A percentile compares a stretch with the other conserved stretches of the same genome.
Evolutionary conservation across 1,284 basidiomycete species (phyloP).

Genomic region (Rhodofomes roseus): DNA sequence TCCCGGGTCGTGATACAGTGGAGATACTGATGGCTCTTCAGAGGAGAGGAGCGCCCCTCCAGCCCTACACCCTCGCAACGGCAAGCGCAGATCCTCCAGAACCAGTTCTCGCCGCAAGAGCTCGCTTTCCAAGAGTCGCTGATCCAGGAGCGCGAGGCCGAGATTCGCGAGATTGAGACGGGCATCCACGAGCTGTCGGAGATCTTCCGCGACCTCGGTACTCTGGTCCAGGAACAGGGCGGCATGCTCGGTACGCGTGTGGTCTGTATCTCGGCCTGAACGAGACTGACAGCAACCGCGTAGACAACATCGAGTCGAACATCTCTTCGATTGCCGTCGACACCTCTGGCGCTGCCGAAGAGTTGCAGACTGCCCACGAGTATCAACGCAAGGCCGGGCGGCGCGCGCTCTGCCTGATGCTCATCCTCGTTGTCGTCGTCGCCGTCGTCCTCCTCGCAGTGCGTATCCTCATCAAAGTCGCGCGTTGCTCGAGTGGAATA

Average conservation of each 20-base stretch:
- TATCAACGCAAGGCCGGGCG: constrained; percentile 95
- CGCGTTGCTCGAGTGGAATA: constrained; percentile 24
- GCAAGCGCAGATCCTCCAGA: constrained; percentile 70
- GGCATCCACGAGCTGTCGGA: constrained; percentile 97
- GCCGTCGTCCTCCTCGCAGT: constrained; percentile 92
- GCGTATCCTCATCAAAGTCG: constrained; percentile 36
- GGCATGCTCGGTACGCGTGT: constrained; percentile 81
- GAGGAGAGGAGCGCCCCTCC: constrained; percentile 22
- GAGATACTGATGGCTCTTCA: background rate
- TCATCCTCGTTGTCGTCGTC: constrained; percentile 85
- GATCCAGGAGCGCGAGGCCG: constrained; percentile 91
- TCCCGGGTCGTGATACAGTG: background rate
- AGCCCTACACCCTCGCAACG: constrained; percentile 41
- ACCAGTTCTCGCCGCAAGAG: constrained; percentile 82
- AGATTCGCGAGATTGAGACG: constrained; percentile 95
- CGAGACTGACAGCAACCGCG: background rate
- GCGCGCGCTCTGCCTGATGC: constrained; percentile 84
- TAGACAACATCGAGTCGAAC: constrained; percentile 97
- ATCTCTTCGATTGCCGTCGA: constrained; percentile 85
- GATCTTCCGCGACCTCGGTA: constrained; percentile 96
- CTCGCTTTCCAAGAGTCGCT: constrained; percentile 95
- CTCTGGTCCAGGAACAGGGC: constrained; percentile 93
- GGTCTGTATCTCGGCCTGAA: background rate
- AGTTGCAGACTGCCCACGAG: constrained; percentile 87
- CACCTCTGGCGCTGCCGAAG: constrained; percentile 81